Conservation (phyloP, 495 filamentous ascomycete genomes). For the Penicillium fimorum region DNA sequence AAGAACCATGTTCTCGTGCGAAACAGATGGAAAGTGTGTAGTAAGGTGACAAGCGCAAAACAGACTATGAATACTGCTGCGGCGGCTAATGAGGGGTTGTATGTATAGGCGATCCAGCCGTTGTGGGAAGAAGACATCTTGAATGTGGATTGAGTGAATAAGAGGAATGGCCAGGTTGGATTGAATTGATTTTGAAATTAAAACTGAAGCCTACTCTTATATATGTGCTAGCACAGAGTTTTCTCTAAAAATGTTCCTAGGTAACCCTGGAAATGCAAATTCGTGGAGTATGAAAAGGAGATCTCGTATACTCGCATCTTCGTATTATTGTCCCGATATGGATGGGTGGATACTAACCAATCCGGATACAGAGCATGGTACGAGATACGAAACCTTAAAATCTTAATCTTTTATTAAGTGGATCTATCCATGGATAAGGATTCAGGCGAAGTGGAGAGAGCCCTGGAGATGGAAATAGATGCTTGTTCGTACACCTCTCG, state of each 20-base stretch:
- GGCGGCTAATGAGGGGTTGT: constrained; percentile 48
- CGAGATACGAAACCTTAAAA: background rate
- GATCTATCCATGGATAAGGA: no score
- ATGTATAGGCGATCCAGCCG: constrained; percentile 41
- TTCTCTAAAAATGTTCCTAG: background rate
- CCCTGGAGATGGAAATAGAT: no score
- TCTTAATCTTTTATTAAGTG: background rate
- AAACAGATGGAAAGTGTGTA: constrained; percentile 43
- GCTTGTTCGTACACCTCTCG: no score
- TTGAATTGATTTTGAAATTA: background rate
- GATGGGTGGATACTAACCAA: background rate
- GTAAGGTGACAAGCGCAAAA: constrained; percentile 37
- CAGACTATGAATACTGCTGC: constrained; percentile 49
- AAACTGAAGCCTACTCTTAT: background rate
- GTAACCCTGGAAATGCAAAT: background rate
- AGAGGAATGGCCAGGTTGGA: background rate
- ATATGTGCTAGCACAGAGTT: background rate
- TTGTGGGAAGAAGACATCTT: constrained; percentile 13
- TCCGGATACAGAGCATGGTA: background rate
- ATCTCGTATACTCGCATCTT: background rate
- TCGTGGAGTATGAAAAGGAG: background rate
- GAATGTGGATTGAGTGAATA: background rate
- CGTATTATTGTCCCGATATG: background rate
- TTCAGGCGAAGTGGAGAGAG: no score
- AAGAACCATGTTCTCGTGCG: constrained; percentile 50